Base-by-base conservation (phyloP, 1,284 basidiomycete genomes). In the Leucoagaricus sp. region DNA sequence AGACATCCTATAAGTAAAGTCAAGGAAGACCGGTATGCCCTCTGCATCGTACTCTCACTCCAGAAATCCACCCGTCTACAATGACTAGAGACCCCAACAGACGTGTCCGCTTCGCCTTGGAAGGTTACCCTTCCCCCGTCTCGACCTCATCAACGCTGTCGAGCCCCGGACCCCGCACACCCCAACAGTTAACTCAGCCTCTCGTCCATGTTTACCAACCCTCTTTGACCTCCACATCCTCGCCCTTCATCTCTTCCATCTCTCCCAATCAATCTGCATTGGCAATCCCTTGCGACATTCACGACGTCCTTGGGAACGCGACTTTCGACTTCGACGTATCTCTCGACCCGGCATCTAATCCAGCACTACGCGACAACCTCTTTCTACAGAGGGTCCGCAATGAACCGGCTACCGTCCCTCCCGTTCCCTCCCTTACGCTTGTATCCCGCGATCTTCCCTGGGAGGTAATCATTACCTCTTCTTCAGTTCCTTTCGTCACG, bases 351-450 rank as follows among this genome's bases (percentile, higher is more conserved):
- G 40, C n/a, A 1, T 13, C 15, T 23, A 49, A 55, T 23, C 54
- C 47, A 13, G 28, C 23, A 26, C 25, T 50, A 31, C 25, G 40
- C 15, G 25, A 28, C 40, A 44, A 49, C 33, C 23, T 12, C 7
- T n/a, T 34, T 4, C n/a, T 55, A 6, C 19, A 25, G 21, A 45
- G 29, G 13, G 17, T 44, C 21, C 40, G 13, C 29, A 42, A 50
- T 15, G 40, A 42, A 21, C 21, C 54, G 10, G 46, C 48, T 7
- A 44, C 48, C 21, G 12, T 7, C 12, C 67, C 70, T 15, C 61
- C 64, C 1, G 61, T 70, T n/a, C 60, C 64, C 21, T 62, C 57
- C 28, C 61, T 73, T 41, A 63, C 62, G 17, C 63, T 72, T 53
- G 60, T 61, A n/a, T 65, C 64, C 33, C 56, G 51, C 19, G 49